Evolutionary conservation across 1,284 basidiomycete species (phyloP), one percentile per base, ranked within the genome.

Genomic region (Marasmius oreades): DNA sequence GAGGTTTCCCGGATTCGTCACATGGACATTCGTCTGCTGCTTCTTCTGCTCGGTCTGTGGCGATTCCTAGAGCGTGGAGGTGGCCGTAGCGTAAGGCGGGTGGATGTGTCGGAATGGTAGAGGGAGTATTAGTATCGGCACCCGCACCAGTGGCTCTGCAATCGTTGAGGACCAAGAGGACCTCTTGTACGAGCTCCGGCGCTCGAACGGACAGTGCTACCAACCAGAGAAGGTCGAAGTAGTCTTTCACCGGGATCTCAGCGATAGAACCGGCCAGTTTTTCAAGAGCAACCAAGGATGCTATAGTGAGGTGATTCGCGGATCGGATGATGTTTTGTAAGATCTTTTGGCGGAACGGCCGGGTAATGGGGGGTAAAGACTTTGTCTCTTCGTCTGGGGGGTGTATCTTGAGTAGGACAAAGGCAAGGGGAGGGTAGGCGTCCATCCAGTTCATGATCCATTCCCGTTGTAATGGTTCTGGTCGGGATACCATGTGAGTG

Each of bases 21-120:
- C 84, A 86, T 4, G 84, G 84, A 64, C 84, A 87, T 61, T 79
- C 75, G 57, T 85, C 82, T 1, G 77, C 76, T 6, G 84, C 85
- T 62, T 86, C 85, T 61, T 87, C 83, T 2, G 80, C 82, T 7
- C 81, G 75, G 58, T 86, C 84, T 53, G 84, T 82, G 0, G 75
- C 76, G 33, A 86, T 72, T 3, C 75, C 77, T 1, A 85, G 71
- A 0, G 78, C 77, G 43, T 84, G 76, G 51, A 79, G 80, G 60
- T 81, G 78, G 2, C 75, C 77, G 62, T 86, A 82, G 23, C 66
- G 64, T 24, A 67, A 61, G 0, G 71, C 63, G 0, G 66, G 61
- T 7, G 73, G 67, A 2, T 46, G 48, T n/a, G n/a, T n/a, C n/a
- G n/a, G n/a, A n/a, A 23, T 59, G 54, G 55, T 20, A 7, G 16